These are phyloP conservation scores for Auricularia cornea DNA, from an alignment of 768 basidiomycete species.

Conservation along the genomic window DNA sequence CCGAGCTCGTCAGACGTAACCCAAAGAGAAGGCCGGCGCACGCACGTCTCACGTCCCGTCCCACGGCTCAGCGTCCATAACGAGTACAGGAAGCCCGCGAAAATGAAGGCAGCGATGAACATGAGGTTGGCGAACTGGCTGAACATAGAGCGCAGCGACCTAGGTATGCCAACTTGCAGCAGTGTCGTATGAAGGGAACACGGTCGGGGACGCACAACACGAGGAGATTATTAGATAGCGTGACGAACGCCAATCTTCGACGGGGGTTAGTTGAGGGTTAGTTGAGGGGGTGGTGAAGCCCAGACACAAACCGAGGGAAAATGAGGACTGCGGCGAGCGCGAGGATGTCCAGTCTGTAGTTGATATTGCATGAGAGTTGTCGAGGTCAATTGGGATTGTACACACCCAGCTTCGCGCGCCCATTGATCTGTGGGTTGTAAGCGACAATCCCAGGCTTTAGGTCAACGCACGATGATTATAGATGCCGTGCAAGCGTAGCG, in stretches of 20 bases:
- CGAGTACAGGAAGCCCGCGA: conserved; percentile 87
- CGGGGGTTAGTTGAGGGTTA: conserved; percentile 12
- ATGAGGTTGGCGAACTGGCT: conserved; percentile 79
- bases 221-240: conserved; percentile 53
- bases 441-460: no score
- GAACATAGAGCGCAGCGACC: conserved; percentile 86
- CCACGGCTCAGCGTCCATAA: conserved; percentile 57
- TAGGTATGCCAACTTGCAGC: conserved; percentile 39
- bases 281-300: no score
- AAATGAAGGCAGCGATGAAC: conserved; percentile 83
- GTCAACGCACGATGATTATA: conserved; percentile 52
- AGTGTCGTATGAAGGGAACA: conserved; percentile 39
- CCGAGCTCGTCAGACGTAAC: neutral
- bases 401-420: conserved; percentile 53
- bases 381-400: neutral
- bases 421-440: conserved; percentile 38
- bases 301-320: conserved; percentile 63
- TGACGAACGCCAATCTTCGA: conserved; percentile 82
- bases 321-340: conserved; percentile 85
- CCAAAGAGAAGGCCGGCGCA: neutral
- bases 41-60: neutral
- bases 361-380: no score
- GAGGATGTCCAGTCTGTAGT: conserved; percentile 53
- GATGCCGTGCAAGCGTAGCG: conserved; percentile 74
- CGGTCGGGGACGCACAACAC: conserved; percentile 23